Evolutionary conservation across 306 rosid genomes (phyloP).

Genomic region (Lathyrus aphaca): DNA sequence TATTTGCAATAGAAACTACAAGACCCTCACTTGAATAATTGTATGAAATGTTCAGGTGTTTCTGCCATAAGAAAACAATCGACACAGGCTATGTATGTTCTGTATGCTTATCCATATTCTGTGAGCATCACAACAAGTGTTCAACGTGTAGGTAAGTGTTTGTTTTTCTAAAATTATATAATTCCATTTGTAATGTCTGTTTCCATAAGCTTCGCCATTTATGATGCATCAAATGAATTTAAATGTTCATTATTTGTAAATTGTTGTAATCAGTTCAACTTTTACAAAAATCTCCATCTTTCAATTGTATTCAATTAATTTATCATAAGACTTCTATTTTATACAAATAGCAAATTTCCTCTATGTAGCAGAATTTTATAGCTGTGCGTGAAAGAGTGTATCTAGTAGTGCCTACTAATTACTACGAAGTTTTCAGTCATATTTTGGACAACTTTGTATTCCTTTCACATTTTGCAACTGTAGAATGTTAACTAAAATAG

Average conservation of each 20-base stretch:
- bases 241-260: slow-evolving; percentile 15
- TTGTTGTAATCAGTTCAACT: slow-evolving; percentile 2
- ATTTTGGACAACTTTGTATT: slow-evolving; percentile 1
- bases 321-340: not conserved
- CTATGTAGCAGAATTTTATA: slow-evolving; percentile 6
- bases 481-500: slow-evolving; percentile 14
- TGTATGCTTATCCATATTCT: slow-evolving; percentile 95
- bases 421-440: slow-evolving; percentile 16
- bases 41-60: slow-evolving; percentile 77
- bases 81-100: slow-evolving; percentile 97
- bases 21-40: slow-evolving; percentile 15
- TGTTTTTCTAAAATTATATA: slow-evolving; percentile 21
- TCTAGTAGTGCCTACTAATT: slow-evolving; percentile 20
- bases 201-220: slow-evolving; percentile 8
- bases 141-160: slow-evolving; percentile 95
- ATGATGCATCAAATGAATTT: slow-evolving; percentile 21
- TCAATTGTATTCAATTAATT: slow-evolving; percentile 6
- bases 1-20: slow-evolving; percentile 18
- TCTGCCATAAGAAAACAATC: slow-evolving; percentile 96
- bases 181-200: slow-evolving; percentile 17
- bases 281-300: slow-evolving; percentile 22
- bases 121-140: slow-evolving; percentile 94
- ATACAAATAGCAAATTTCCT: slow-evolving; percentile 13
- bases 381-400: slow-evolving; percentile 1
- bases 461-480: slow-evolving; percentile 9